phyloP scores from a whole-genome alignment of 148 eudicot genomes.

The Suaeda aralocaspica region DNA sequence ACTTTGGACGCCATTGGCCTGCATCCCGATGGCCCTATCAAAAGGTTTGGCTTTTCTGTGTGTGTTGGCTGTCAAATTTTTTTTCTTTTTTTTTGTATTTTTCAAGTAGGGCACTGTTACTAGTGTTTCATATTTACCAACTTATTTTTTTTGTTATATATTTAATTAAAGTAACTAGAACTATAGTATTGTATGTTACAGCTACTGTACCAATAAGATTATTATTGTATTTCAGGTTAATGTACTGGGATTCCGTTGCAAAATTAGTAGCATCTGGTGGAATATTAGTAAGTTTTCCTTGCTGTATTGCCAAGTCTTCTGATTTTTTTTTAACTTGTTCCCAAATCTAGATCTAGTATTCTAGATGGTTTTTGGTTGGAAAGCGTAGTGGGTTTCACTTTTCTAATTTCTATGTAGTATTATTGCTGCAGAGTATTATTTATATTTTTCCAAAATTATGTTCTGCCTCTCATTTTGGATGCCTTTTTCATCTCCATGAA shows the following conservation, averaged over 20 bases:
- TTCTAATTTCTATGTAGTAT: too few relatives aligned
- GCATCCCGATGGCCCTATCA: constrained; percentile 97
- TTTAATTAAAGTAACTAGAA: too few relatives aligned
- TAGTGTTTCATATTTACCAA: too few relatives aligned
- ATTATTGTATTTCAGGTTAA: constrained; percentile 52
- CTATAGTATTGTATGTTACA: neutral
- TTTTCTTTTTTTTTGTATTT: neutral
- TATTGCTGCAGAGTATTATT: too few relatives aligned
- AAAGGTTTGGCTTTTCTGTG: too few relatives aligned
- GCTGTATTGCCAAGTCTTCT: neutral
- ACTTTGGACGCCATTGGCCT: constrained; percentile 96
- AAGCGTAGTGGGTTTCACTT: too few relatives aligned
- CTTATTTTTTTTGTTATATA: too few relatives aligned
- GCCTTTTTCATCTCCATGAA: neutral
- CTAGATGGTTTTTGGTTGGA: too few relatives aligned
- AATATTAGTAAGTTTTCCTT: constrained; percentile 51
- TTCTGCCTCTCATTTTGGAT: neutral
- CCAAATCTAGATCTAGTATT: neutral
- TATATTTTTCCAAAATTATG: too few relatives aligned
- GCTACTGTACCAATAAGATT: neutral
- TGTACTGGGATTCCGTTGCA: constrained; percentile 93
- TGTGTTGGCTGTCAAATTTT: too few relatives aligned
- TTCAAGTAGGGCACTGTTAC: too few relatives aligned
- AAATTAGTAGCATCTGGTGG: constrained; percentile 89
- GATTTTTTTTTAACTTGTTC: neutral